Conservation (phyloP, 2,329 filamentous ascomycete species). For the Colletotrichum chrysophilum region DNA sequence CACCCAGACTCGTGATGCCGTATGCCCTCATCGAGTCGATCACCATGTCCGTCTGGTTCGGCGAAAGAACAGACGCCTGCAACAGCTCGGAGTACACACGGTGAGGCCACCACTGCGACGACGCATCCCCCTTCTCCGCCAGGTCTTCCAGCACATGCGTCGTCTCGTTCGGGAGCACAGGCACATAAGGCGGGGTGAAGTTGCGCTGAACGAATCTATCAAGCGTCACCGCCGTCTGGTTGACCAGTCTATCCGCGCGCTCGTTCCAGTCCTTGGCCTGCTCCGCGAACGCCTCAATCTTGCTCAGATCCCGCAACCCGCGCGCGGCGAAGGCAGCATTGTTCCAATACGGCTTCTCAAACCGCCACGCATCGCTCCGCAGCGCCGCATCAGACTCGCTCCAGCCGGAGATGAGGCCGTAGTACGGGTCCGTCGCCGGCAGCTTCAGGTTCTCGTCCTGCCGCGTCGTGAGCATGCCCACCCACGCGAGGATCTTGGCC, state of each 20-base stretch:
- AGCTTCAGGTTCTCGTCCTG: conserved; percentile 5
- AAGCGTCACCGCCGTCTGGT: background rate
- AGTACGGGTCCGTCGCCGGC: background rate
- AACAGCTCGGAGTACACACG: background rate
- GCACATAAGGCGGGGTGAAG: background rate
- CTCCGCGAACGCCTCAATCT: background rate
- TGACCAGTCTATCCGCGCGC: background rate
- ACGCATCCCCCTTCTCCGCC: background rate
- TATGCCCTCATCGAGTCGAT: background rate
- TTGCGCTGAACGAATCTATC: background rate
- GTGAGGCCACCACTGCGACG: background rate
- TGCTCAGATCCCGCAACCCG: background rate
- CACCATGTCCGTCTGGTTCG: background rate
- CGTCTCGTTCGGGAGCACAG: conserved; percentile 2
- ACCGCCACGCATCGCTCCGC: background rate
- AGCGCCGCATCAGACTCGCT: background rate
- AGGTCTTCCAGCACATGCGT: background rate
- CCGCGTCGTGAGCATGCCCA: background rate
- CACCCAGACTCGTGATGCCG: background rate
- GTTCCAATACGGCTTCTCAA: background rate
- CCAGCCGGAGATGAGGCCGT: conserved; percentile 6
- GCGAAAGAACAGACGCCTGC: background rate
- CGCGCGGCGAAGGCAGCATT: background rate
- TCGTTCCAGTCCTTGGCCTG: background rate
- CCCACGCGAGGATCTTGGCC: conserved; percentile 3